Base-by-base conservation (phyloP, 78 protist species). In the Dictyostelium brefeldianum region DNA sequence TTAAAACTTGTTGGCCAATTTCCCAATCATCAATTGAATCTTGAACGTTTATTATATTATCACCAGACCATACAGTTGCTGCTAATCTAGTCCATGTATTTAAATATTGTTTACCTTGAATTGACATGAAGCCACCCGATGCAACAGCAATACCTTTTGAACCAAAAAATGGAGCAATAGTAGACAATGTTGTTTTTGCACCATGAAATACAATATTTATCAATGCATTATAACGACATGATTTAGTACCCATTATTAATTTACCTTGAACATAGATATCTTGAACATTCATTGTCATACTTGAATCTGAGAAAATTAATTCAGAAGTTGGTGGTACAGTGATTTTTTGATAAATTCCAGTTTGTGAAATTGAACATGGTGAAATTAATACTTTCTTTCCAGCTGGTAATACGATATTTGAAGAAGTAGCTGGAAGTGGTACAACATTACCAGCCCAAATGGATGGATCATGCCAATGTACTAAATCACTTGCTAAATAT, bases 11-110 rank as follows among this genome's bases (percentile, higher is more conserved):
- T 27, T 85, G 94, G 2, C 96, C 98, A 1, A 53, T 74, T 36
- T 87, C 80, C 98, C 96, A 96, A 56, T 94, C 83, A n/a, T n/a
- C n/a, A 12, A 94, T 89, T 7, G 31, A n/a, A 15, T 94, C 91
- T 80, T 83, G 59, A 14, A 96, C 48, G 14, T 27, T 81, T 83
- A 90, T 83, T 43, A 64, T 18, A 9, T 53, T 75, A 7, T 92
- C 96, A 15, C 89, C 91, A 1, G 89, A 62, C 18, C 17, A 48
- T 8, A 69, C 96, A 18, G 83, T 73, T 20, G 82, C 81, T 9
- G 96, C 81, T 27, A 96, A 29, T 77, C 82, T 78, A 25, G 92
- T 47, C 97, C 97, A 96, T 48, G 97, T 87, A 7, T 89, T 79
- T 65, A 79, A 64, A 50, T 89, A 89, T 59, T 89, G 95, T 50